Conservation (phyloP, 1,284 basidiomycete species). For the Cryptococcus sp. region DNA sequence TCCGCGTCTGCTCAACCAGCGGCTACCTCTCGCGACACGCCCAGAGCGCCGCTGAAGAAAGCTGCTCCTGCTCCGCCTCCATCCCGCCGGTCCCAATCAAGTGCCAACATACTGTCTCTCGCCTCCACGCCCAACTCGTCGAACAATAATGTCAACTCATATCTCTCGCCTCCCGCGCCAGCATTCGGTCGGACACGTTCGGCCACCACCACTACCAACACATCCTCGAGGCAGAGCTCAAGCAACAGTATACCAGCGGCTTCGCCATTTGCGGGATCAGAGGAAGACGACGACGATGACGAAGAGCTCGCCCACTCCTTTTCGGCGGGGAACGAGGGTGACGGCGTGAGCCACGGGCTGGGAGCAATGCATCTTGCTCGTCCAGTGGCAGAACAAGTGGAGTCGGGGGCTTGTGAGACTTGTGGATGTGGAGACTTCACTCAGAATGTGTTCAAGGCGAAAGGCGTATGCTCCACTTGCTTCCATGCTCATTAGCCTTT, state of each 20-base stretch:
- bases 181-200: constrained; percentile 13
- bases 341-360: constrained; percentile 23
- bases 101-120: constrained; percentile 24
- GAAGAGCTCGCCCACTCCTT: constrained; percentile 1
- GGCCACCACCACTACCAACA: constrained; percentile 9
- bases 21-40: constrained; percentile 2
- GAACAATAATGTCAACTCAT: constrained; percentile 3
- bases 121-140: constrained; percentile 4
- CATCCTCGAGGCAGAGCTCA: constrained; percentile 3
- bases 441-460: constrained; percentile 64
- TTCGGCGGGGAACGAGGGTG: neutral
- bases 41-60: constrained; percentile 45
- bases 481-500: constrained; percentile 50
- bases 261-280: constrained; percentile 42
- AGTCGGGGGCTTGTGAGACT: constrained; percentile 37
- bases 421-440: constrained; percentile 59
- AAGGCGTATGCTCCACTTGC: constrained; percentile 65
- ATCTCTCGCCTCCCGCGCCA: constrained; percentile 13
- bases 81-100: constrained; percentile 44
- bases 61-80: constrained; percentile 57
- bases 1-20: constrained; percentile 24
- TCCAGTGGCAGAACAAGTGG: constrained; percentile 60
- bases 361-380: constrained; percentile 49
- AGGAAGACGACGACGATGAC: constrained; percentile 27
- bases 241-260: constrained; percentile 15